Base-by-base conservation (phyloP, 768 basidiomycete genomes). In the Amanita pallidorosea region DNA sequence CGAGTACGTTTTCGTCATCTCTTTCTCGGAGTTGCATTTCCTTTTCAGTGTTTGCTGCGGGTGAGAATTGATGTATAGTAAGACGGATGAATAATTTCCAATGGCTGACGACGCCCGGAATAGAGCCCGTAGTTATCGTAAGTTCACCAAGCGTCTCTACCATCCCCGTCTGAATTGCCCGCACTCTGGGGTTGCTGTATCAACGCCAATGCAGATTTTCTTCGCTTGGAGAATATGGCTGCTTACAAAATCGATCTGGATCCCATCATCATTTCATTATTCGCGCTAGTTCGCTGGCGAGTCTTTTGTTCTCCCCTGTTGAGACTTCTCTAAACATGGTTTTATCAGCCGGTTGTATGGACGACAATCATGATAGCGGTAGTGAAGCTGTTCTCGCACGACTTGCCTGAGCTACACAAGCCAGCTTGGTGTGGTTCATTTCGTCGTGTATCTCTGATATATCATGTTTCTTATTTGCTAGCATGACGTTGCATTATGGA, bases 171-270 rank as follows among this genome's bases (percentile, higher is more conserved):
- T 45, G 7, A n/a, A n/a, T n/a, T n/a, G 71, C 17, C 31, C 7
- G n/a, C 31, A 42, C 13, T n/a, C 44, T 5, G 47, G 70, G 70
- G 70, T 72, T 3, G 62, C 67, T 1, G 63, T 74, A 6, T 75
- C 72, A 2, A 74, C 71, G 6, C 72, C 72, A 0, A 73, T 75
- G 17, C 74, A 75, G 57, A 54, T 75, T 8, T 74, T 73, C 60
- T 66, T 74, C 44, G 71, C 72, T 0, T 71, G 70, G 67, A 62
- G 71, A 42, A 71, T 74, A 36, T 62, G 58, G 48, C 56, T 70
- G 12, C 61, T 75, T 31, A 73, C 70, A 25, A 70, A 69, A 53
- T 64, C 63, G 2, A 63, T 56, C 13, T 65, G 66, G 57, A 54
- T 73, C 7, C 62, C 0, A 49, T 54, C 1, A 35, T 66, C 22